These are phyloP conservation scores for Ogataea pini DNA, from an alignment of 805 yeast genomes.

Conservation along the genomic window DNA sequence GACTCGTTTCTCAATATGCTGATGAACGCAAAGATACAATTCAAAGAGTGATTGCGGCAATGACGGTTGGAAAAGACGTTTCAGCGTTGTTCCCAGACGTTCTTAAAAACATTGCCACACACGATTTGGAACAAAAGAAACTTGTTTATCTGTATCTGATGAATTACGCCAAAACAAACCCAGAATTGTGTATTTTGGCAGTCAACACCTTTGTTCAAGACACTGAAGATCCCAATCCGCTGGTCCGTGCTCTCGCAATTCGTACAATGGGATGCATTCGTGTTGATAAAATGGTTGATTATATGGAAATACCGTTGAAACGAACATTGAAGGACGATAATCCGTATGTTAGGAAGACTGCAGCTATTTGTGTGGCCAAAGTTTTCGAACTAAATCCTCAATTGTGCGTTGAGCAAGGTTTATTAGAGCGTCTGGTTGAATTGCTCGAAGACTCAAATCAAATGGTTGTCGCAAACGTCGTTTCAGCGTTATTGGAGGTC, in stretches of 20 bases:
- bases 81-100: constrained; percentile 94
- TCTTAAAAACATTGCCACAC: constrained; percentile 93
- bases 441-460: constrained; percentile 88
- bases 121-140: constrained; percentile 94
- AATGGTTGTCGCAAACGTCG: constrained; percentile 95
- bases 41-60: constrained; percentile 94
- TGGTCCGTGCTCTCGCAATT: constrained; percentile 92
- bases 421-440: constrained; percentile 63
- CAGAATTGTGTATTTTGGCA: constrained; percentile 92
- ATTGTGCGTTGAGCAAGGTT: constrained; percentile 85
- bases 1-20: constrained; percentile 92
- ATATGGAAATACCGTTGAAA: constrained; percentile 85
- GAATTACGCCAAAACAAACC: constrained; percentile 97
- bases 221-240: constrained; percentile 94
- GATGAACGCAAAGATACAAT: constrained; percentile 95
- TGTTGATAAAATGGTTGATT: constrained; percentile 93
- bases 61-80: constrained; percentile 98
- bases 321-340: constrained; percentile 88
- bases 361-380: constrained; percentile 96
- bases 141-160: constrained; percentile 90
- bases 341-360: constrained; percentile 97
- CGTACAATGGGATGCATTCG: constrained; percentile 98
- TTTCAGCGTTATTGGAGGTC: constrained; percentile 83
- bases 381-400: constrained; percentile 81
- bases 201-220: constrained; percentile 96